Conservation (phyloP, 257 asterid species). For the Forsythia viridissima region DNA sequence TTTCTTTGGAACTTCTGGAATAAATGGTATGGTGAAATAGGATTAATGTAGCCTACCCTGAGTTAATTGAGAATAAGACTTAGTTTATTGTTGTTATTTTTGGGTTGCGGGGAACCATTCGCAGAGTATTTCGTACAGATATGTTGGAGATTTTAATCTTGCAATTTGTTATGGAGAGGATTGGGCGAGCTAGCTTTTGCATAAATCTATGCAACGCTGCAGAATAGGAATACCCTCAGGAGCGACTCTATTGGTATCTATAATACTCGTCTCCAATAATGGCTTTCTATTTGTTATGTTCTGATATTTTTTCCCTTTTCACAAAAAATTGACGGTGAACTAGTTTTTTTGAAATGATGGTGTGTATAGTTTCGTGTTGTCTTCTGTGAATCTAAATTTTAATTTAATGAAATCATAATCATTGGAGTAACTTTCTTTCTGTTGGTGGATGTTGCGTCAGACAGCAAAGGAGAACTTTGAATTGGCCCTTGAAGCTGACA, state of each 20-base stretch:
- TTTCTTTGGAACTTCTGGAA: background rate
- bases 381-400: background rate
- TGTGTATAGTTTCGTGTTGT: background rate
- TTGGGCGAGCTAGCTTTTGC: background rate
- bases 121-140: background rate
- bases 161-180: background rate
- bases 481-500: constrained; percentile 93
- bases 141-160: background rate
- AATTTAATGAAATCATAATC: background rate
- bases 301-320: background rate
- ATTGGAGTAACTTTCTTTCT: constrained; percentile 11
- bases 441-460: constrained; percentile 45
- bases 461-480: constrained; percentile 88
- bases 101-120: background rate
- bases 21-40: background rate
- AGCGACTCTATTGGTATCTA: background rate
- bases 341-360: background rate
- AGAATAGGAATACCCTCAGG: background rate
- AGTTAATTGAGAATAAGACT: background rate
- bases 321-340: background rate
- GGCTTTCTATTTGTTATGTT: background rate
- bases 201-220: background rate
- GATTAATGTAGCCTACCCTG: background rate
- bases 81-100: background rate
- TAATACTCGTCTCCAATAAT: background rate